Conservation (phyloP, 768 basidiomycete genomes). For the Serendipita vermifera region DNA sequence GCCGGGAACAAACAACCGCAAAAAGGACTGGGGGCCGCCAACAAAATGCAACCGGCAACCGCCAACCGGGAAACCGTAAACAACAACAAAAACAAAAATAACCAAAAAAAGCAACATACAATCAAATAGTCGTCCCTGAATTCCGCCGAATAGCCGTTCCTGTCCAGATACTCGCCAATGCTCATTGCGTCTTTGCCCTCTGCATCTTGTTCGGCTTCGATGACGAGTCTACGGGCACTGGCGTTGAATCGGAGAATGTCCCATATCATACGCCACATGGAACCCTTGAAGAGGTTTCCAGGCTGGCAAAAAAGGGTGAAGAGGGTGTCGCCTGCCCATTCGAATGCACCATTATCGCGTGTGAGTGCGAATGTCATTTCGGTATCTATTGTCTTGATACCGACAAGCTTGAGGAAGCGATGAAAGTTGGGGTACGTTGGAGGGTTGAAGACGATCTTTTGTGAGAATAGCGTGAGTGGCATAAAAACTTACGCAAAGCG, state of each 20-base stretch:
- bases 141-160: slow-evolving; percentile 50
- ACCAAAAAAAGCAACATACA: slow-evolving; percentile 28
- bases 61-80: no score
- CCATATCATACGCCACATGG: slow-evolving; percentile 61
- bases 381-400: slow-evolving; percentile 41
- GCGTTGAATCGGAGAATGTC: slow-evolving; percentile 64
- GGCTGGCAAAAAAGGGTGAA: slow-evolving; percentile 55
- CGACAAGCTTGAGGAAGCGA: slow-evolving; percentile 43
- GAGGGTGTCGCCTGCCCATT: slow-evolving; percentile 62
- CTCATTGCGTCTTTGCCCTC: slow-evolving; percentile 25
- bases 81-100: not conserved
- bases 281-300: slow-evolving; percentile 43
- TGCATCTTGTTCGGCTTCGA: slow-evolving; percentile 16
- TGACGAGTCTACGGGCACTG: slow-evolving; percentile 40
- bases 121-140: slow-evolving; percentile 68
- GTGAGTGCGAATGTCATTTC: slow-evolving; percentile 74
- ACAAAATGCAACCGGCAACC: no score
- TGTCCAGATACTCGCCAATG: slow-evolving; percentile 43
- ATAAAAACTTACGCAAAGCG: no score
- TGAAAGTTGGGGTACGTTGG: slow-evolving; percentile 69
- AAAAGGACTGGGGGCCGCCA: no score
- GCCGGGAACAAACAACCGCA: no score
- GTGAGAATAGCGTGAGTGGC: not conserved
- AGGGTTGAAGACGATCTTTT: slow-evolving; percentile 63
- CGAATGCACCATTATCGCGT: slow-evolving; percentile 51